Percentiles rank a stretch among this genome's conserved stretches.
These are phyloP conservation scores for Penicillium arizonense DNA, from an alignment of 495 filamentous ascomycete genomes.

Conservation along the genomic window DNA sequence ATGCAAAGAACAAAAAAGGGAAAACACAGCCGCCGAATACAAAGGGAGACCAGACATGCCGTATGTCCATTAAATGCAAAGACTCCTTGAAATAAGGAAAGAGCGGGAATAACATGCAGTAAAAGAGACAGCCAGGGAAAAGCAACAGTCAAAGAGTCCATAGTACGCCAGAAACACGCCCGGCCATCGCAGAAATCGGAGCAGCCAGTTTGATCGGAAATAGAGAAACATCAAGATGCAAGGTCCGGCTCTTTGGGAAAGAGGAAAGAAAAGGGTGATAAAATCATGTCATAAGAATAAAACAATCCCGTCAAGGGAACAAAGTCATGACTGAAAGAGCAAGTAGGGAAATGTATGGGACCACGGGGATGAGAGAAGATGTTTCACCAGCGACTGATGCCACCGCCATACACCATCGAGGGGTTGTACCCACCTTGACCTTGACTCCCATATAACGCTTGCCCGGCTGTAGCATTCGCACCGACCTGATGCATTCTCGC, in stretches of 20 bases:
- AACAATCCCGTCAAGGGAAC: conserved; percentile 15
- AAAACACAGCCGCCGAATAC: conserved; percentile 33
- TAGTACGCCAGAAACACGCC: conserved; percentile 41
- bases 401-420: conserved; percentile 78
- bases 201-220: conserved; percentile 28
- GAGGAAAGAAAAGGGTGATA: conserved; percentile 25
- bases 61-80: conserved; percentile 34
- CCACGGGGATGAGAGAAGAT: conserved; percentile 10
- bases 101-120: conserved; percentile 24
- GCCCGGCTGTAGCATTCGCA: conserved; percentile 64
- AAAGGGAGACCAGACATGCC: conserved; percentile 28
- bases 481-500: conserved; percentile 90
- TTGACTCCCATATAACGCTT: conserved; percentile 87
- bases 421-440: conserved; percentile 98
- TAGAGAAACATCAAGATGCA: conserved; percentile 30
- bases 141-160: conserved; percentile 6
- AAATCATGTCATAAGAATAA: conserved; percentile 38
- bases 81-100: conserved; percentile 27
- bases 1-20: conserved; percentile 32
- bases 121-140: conserved; percentile 4
- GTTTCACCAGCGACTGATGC: conserved; percentile 71
- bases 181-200: conserved; percentile 30
- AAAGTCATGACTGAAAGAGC: conserved; percentile 15
- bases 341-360: conserved; percentile 16
- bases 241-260: conserved; percentile 22